Evolutionary conservation across 352 stramenopile species (phyloP).

Genomic region (Phytophthora europaea): DNA sequence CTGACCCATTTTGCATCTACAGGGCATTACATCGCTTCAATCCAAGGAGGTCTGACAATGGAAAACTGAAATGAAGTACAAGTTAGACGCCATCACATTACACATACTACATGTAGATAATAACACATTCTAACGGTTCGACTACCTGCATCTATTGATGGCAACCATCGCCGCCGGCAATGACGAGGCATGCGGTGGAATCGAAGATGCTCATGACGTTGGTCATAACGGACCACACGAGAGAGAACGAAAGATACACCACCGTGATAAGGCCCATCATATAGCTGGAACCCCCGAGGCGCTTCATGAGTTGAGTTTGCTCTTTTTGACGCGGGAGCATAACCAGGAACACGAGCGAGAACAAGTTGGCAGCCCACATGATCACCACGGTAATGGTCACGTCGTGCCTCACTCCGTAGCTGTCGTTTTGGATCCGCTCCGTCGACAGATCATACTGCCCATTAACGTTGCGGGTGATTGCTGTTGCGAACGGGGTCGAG

Average conservation of each 20-base stretch:
- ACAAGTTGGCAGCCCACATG: neutral
- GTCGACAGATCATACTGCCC: neutral
- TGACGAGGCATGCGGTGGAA: neutral
- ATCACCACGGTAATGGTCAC: constrained; percentile 1
- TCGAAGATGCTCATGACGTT: constrained; percentile 5
- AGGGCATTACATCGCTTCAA: no score
- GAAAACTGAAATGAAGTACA: neutral
- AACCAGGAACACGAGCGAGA: constrained; percentile 1
- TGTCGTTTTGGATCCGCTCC: constrained; percentile 1
- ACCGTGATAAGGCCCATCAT: neutral
- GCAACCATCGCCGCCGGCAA: neutral
- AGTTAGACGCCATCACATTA: neutral
- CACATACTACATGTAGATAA: neutral
- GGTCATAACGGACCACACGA: neutral
- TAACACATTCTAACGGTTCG: neutral
- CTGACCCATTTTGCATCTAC: no score
- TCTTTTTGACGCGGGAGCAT: neutral
- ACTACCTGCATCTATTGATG: neutral
- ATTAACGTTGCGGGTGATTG: constrained; percentile 1
- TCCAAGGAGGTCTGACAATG: no score
- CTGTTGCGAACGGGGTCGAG: neutral
- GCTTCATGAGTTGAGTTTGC: constrained; percentile 1
- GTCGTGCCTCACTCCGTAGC: constrained; percentile 1
- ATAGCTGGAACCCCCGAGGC: neutral
- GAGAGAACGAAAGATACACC: neutral